Percentiles rank a stretch among this genome's conserved stretches.
Conservation (phyloP, 2,329 filamentous ascomycete species). For the Ophiostoma sp. region DNA sequence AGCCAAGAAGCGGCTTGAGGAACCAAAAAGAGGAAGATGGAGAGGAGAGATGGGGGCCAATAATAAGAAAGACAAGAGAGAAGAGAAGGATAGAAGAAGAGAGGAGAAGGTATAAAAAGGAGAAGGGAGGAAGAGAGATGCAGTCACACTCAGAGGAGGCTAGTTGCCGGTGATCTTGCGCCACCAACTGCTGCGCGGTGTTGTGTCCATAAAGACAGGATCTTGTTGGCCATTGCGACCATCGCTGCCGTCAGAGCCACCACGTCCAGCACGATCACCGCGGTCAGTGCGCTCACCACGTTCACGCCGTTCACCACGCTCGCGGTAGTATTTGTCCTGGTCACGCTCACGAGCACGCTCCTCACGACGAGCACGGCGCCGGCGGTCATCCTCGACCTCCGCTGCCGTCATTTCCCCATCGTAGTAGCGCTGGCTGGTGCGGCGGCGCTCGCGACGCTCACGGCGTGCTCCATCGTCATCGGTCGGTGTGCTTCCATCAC, state of each 20-base stretch:
- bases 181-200: constrained; percentile 61
- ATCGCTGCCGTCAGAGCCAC: constrained; percentile 38
- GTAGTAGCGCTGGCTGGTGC: constrained; percentile 44
- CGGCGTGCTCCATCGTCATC: constrained; percentile 51
- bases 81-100: background rate
- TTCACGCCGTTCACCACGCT: constrained; percentile 25
- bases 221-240: constrained; percentile 44
- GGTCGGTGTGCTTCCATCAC: constrained; percentile 37
- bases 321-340: constrained; percentile 15
- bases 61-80: background rate
- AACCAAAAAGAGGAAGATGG: background rate
- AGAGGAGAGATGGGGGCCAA: background rate
- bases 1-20: background rate
- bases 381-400: constrained; percentile 36
- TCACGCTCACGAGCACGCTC: constrained; percentile 33
- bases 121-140: background rate
- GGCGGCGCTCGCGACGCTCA: constrained; percentile 51
- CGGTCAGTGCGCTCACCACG: constrained; percentile 30
- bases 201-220: constrained; percentile 46
- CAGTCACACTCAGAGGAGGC: background rate
- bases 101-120: background rate
- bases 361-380: constrained; percentile 34
- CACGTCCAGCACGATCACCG: constrained; percentile 30
- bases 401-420: constrained; percentile 41
- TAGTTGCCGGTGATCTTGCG: constrained; percentile 50